Evolutionary conservation across 192 early-diverging fungal genomes (phyloP), one percentile per base, ranked within the genome.

Genomic region (Haplosporangium gracile): DNA sequence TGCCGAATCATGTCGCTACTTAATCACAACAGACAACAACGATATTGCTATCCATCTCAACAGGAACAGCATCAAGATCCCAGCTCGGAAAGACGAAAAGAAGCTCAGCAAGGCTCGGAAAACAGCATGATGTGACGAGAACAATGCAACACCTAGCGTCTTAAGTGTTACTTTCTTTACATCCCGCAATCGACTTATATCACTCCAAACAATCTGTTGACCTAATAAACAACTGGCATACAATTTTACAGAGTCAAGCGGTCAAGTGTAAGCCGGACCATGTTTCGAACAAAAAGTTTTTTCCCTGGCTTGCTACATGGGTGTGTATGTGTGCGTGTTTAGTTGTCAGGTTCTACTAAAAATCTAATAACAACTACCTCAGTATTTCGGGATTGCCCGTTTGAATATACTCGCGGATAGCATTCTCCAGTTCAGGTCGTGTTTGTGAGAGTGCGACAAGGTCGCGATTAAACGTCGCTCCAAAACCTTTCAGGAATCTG

Each of bases 401-500:
- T 15, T 78, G 36, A 18, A 80, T 38, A 26, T 70, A 86, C 1
- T 77, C 71, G 24, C 11, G 69, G n/a, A 86, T 81, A 26, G 40
- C 13, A 24, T 29, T 60, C 16, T 90, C 89, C 34, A 91, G 70
- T 4, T 72, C 74, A 4, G 53, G 74, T 45, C 89, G 76, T 7
- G 82, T 26, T 9, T 89, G 80, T n/a, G 70, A 68, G 26, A 95
- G 75, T 1, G 90, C 87, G 2, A 87, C 75, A 63, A 92, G 32
- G 22, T 79, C 45, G 6, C 87, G 71, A 60, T 85, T 87, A 77
- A 95, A 93, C 0, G 88, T 89, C 16, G 87, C 57, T 15, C 87
- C 88, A 70, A 95, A 93, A 2, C 87, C 89, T 8, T 79, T 71
- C 26, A 88, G 47, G 13, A 94, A 84, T 18, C 80, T 80, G 0